Evolutionary conservation across 2,329 filamentous ascomycete species (phyloP), one percentile per base, ranked within the genome.

Genomic region (Scedosporium boydii): DNA sequence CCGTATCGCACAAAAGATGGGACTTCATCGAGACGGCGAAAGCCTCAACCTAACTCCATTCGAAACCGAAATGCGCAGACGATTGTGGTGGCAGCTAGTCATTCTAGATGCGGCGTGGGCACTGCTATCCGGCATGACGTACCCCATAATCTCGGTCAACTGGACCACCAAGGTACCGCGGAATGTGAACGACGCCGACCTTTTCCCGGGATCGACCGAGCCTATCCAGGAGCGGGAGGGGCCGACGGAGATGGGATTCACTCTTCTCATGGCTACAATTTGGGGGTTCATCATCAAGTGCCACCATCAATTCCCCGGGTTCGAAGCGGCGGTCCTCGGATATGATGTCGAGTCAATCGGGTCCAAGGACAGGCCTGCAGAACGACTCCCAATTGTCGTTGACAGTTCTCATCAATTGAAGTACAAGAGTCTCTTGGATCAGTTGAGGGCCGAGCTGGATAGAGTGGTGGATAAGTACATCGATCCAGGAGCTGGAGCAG

Each of bases 1-100:
- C 41, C 80, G 87, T 21, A 84, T 89, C 60, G 86, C 85, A 1
- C 83, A 87, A 69, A 86, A 86, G 68, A 86, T 89, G 78, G 87
- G 87, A 0, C 77, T 88, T 58, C 85, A 88, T 64, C 79, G 83
- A 12, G 86, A 89, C 64, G 85, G 84, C 42, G 79, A 81, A 64
- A 71, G 74, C 18, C 74, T 86, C 5, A 80, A 80, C 1, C 74
- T 88, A 1, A 76, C 80, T 0, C 83, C 85, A 0, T 87, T 87
- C 66, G 85, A 89, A 67, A 82, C 82, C 2, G 85, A 89, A 69
- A 88, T 89, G 78, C 80, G 86, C n/a, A 76, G 86, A 53, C 77
- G 87, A 6, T 76, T 88, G 21, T 89, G 86, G 86, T 87, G 84
- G 85, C 80, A 84, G 68, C 80, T 88, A 27, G 76, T 85, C 58